Evolutionary conservation across 768 basidiomycete species (phyloP).

Genomic region (Hebeloma cylindrosporum): DNA sequence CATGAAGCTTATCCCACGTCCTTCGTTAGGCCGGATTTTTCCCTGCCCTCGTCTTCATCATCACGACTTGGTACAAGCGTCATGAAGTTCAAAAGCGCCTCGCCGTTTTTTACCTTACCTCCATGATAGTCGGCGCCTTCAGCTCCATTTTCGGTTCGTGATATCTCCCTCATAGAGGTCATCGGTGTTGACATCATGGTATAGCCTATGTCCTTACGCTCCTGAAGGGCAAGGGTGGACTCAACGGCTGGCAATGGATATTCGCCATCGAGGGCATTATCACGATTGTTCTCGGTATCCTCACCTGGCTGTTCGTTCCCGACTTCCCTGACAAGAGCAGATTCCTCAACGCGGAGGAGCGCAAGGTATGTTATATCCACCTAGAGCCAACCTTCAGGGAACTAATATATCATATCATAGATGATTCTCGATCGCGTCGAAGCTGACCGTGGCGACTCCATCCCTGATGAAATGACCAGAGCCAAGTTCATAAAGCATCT

Average conservation of each 20-base stretch:
- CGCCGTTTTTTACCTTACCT: conserved; percentile 21
- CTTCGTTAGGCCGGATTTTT: conserved; percentile 37
- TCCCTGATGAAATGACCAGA: conserved; percentile 33
- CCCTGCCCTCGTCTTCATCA: conserved; percentile 40
- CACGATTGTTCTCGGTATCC: conserved; percentile 31
- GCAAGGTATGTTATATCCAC: conserved; percentile 22
- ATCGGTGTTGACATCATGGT: no score
- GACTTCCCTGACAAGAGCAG: conserved; percentile 36
- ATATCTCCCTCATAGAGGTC: conserved; percentile 35
- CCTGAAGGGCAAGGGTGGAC: no score
- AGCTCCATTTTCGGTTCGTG: conserved; percentile 22
- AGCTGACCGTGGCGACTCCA: conserved; percentile 38
- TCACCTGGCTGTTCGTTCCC: conserved; percentile 32
- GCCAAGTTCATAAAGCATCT: conserved; percentile 34
- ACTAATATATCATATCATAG: conserved; percentile 26
- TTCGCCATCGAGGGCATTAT: conserved; percentile 35
- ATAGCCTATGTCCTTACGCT: no score
- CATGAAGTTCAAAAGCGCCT: conserved; percentile 38
- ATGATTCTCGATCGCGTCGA: conserved; percentile 38
- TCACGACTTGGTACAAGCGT: conserved; percentile 43
- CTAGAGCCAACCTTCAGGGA: background rate
- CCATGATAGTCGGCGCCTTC: conserved; percentile 16
- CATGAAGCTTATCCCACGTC: background rate
- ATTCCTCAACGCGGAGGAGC: conserved; percentile 37
- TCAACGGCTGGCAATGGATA: conserved; percentile 39